A percentile compares a stretch with the other conserved stretches of the same genome.
Evolutionary conservation across 352 stramenopile species (phyloP).

Genomic region (Phytophthora tubulina): DNA sequence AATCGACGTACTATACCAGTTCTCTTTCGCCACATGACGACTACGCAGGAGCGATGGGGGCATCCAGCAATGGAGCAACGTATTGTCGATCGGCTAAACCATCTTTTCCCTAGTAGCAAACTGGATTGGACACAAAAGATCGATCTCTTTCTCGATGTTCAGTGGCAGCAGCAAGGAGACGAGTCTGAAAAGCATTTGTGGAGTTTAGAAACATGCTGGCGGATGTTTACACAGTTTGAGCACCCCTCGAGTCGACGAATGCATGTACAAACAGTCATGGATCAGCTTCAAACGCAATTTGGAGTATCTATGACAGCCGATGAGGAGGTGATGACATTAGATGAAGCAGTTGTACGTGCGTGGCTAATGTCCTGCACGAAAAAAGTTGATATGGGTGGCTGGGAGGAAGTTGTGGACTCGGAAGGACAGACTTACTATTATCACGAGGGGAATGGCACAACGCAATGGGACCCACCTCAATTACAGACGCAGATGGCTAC

Average conservation of each 20-base stretch:
- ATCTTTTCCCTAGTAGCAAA: conserved; percentile 66
- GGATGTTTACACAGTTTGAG: conserved; percentile 45
- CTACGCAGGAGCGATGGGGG: conserved; percentile 57
- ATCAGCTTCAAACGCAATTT: conserved; percentile 42
- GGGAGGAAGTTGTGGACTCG: conserved; percentile 62
- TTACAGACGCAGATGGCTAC: conserved; percentile 58
- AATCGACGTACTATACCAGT: conserved; percentile 29
- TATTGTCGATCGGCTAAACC: conserved; percentile 49
- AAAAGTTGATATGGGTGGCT: conserved; percentile 62
- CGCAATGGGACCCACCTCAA: conserved; percentile 77
- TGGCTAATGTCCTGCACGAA: conserved; percentile 58
- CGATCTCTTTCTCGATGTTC: conserved; percentile 61
- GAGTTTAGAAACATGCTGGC: conserved; percentile 32
- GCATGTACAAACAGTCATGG: conserved; percentile 45
- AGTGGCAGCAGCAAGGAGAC: conserved; percentile 35
- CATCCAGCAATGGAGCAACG: conserved; percentile 60
- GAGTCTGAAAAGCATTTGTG: conserved; percentile 28
- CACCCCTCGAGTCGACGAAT: conserved; percentile 44
- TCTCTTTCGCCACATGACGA: conserved; percentile 49
- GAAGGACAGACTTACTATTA: conserved; percentile 69
- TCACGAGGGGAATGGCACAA: conserved; percentile 60
- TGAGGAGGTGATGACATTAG: conserved; percentile 5
- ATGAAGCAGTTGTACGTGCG: conserved; percentile 38
- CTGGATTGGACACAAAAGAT: conserved; percentile 63
- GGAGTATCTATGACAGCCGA: neutral